Evolutionary conservation across 306 rosid species (phyloP), one percentile per base, ranked within the genome.

Genomic region (Bauhinia variegata): DNA sequence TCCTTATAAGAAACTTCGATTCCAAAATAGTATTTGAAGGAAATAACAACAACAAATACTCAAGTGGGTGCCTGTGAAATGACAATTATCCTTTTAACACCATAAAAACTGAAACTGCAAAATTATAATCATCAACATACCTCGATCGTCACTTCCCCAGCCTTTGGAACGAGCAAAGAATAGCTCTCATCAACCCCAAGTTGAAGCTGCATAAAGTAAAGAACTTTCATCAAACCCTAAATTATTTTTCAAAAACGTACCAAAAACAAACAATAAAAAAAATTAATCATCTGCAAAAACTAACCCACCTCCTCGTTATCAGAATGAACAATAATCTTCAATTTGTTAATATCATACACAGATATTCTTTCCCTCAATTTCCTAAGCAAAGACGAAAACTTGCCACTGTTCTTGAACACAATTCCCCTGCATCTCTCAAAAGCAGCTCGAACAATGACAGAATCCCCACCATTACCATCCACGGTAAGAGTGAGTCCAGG

Each of bases 121-220:
- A 34, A 4, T 34, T 34, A 34, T 34, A 39, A 60, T 39, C 28
- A 49, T 30, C 4, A 71, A 46, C 50, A 37, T 60, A 93, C 99
- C 97, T 90, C 96, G 53, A 93, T 88, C 9, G 84, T 83, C 0
- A 83, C 91, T 54, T 64, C 69, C 60, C 85, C 90, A 16, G 73
- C 60, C 44, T 78, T 71, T 56, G 78, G 52, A 53, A 90, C 80
- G 51, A 73, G 68, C 89, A 93, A 82, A 52, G 73, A 67, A 70
- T 93, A 88, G 97, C 97, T 93, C 83, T 93, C 99, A 60, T 93
- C 99, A n/a, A 86, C 97, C 31, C 96, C 99, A 65, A 93, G 92
- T 76, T 86, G 91, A 80, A 93, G 95, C 99, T 93, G 83, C 69
- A n/a, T n/a, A n/a, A n/a, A 78, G 49, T 23, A 52, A 44, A 70